phyloP scores from a whole-genome alignment of 176 grass and related monocot species.

The Oryza coarctata region DNA sequence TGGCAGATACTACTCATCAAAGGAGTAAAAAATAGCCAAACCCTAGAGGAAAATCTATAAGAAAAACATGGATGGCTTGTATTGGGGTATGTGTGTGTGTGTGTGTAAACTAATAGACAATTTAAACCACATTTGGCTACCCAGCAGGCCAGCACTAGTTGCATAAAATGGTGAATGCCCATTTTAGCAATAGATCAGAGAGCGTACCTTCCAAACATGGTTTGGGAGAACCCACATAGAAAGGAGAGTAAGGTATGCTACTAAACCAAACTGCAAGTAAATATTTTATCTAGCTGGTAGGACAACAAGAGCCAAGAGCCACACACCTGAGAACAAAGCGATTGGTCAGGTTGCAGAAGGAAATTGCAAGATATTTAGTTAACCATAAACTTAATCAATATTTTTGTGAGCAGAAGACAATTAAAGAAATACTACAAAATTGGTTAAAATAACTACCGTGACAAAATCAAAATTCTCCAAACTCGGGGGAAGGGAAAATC shows the following conservation, averaged over 20 bases:
- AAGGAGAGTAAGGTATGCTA: slow-evolving; percentile 65
- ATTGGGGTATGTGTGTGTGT: no score
- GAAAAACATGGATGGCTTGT: slow-evolving; percentile 1
- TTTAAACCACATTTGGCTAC: neutral
- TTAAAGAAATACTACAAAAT: neutral
- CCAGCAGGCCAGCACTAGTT: neutral
- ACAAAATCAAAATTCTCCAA: neutral
- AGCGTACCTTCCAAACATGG: slow-evolving; percentile 80
- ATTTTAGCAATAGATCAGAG: slow-evolving; percentile 8
- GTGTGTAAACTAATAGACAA: no score
- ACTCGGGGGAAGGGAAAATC: neutral
- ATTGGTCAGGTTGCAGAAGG: neutral
- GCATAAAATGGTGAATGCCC: neutral
- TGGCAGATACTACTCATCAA: neutral
- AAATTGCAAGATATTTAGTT: neutral
- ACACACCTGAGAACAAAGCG: slow-evolving; percentile 72
- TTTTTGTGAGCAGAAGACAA: neutral
- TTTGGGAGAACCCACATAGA: slow-evolving; percentile 87
- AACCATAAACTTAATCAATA: slow-evolving; percentile 21
- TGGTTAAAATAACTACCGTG: neutral
- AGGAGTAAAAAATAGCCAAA: neutral
- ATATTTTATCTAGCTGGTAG: slow-evolving; percentile 95
- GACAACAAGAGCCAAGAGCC: slow-evolving; percentile 90
- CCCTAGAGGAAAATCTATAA: slow-evolving; percentile 5
- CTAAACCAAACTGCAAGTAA: slow-evolving; percentile 90